A percentile compares a stretch with the other conserved stretches of the same genome.
Conservation (phyloP, 805 yeast species). For the Starmerella riodocensis region DNA sequence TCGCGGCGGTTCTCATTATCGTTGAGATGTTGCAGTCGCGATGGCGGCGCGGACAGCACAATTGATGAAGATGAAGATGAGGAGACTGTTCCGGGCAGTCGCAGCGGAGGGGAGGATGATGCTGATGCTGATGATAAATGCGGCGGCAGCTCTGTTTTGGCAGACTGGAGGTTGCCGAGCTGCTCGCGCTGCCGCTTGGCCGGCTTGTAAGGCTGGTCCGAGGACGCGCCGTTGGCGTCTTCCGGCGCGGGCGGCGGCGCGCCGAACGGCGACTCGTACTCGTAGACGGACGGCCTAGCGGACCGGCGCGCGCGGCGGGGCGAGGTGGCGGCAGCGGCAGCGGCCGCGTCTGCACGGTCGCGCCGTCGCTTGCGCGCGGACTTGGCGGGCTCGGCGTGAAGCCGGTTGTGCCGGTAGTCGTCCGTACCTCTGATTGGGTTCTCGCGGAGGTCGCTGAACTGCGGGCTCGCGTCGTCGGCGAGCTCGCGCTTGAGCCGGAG, state of each 20-base stretch:
- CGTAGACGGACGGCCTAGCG: conserved; percentile 3
- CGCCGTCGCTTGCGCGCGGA: neutral
- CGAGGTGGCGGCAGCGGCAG: neutral
- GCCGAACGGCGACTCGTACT: too few species aligned
- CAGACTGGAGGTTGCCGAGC: neutral
- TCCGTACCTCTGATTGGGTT: conserved; percentile 8
- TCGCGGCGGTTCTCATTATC: neutral
- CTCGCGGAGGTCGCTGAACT: conserved; percentile 11
- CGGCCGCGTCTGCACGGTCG: neutral
- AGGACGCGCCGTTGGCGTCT: neutral
- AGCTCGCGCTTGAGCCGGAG: conserved; percentile 12
- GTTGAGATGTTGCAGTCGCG: too few species aligned
- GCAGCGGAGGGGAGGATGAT: too few species aligned
- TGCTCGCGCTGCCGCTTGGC: neutral
- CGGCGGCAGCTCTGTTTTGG: neutral
- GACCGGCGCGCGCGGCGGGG: conserved; percentile 2
- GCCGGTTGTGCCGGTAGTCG: conserved; percentile 17
- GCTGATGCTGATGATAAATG: too few species aligned
- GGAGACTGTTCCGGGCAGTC: too few species aligned
- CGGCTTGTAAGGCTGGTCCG: too few species aligned
- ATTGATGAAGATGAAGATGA: too few species aligned
- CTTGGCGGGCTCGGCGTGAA: neutral
- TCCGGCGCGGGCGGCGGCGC: neutral
- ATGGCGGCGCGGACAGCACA: too few species aligned
- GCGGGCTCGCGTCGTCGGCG: conserved; percentile 17